Percentiles rank a stretch among this genome's conserved stretches.
Conservation (phyloP, 108 stramenopile species). For the Craspedostauros australis region DNA sequence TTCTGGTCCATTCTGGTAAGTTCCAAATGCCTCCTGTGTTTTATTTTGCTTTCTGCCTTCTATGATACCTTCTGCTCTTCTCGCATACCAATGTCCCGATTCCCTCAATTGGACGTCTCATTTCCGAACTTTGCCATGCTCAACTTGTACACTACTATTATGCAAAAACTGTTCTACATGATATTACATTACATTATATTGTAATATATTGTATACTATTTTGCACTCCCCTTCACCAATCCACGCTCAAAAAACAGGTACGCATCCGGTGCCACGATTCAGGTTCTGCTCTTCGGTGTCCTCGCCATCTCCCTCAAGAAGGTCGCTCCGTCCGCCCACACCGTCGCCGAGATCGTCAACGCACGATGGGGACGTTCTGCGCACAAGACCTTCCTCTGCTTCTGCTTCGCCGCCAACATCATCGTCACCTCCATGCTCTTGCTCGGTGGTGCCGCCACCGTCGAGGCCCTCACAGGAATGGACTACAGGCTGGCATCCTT, state of each 20-base stretch:
- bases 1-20: conserved; percentile 88
- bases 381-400: conserved; percentile 89
- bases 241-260: conserved; percentile 26
- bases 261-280: conserved; percentile 89
- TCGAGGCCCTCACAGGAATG: conserved; percentile 85
- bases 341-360: conserved; percentile 87
- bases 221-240: too few species aligned
- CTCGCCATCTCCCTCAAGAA: conserved; percentile 90
- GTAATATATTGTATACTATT: too few species aligned
- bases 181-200: too few species aligned
- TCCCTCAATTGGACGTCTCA: too few species aligned
- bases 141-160: too few species aligned
- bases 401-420: conserved; percentile 77
- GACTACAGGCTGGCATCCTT: conserved; percentile 75
- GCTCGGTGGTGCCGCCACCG: conserved; percentile 90
- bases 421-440: conserved; percentile 90
- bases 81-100: background rate
- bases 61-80: background rate
- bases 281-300: conserved; percentile 90
- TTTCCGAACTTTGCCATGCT: too few species aligned
- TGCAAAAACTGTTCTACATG: too few species aligned
- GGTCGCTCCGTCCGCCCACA: conserved; percentile 86
- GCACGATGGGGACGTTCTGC: conserved; percentile 87
- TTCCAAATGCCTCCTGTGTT: background rate
- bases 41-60: background rate